Conservation (phyloP, 2,329 filamentous ascomycete genomes). For the Chrysoporthe cubensis region DNA sequence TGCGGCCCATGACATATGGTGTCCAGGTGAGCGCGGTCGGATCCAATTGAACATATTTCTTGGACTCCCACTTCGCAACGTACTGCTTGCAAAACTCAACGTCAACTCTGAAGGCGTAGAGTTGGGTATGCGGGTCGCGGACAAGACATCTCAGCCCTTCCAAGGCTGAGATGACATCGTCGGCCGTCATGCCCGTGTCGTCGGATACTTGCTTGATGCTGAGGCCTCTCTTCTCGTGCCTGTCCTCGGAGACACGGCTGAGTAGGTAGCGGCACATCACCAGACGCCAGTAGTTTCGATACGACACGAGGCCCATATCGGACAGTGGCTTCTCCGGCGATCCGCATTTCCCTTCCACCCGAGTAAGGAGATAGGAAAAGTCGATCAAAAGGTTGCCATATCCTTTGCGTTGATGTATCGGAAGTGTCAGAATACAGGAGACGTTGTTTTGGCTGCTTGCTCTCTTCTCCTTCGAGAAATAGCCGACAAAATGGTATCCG, state of each 20-base stretch:
- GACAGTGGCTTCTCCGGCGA: constrained; percentile 97
- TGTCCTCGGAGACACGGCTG: constrained; percentile 50
- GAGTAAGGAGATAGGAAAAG: constrained; percentile 94
- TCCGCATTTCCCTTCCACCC: constrained; percentile 90
- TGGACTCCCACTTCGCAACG: constrained; percentile 85
- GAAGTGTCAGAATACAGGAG: constrained; percentile 92
- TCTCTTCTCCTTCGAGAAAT: constrained; percentile 98
- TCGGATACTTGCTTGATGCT: constrained; percentile 76
- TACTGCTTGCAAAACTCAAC: constrained; percentile 84
- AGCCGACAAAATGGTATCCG: constrained; percentile 97
- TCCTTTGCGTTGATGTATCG: constrained; percentile 95
- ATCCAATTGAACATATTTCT: constrained; percentile 85
- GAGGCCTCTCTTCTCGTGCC: constrained; percentile 50
- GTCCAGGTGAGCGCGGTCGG: constrained; percentile 87
- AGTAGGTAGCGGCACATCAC: constrained; percentile 85
- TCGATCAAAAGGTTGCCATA: constrained; percentile 97
- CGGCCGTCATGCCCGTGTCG: constrained; percentile 91
- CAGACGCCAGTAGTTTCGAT: constrained; percentile 95
- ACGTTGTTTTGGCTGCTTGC: constrained; percentile 96
- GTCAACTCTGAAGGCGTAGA: constrained; percentile 89
- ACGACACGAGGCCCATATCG: constrained; percentile 96
- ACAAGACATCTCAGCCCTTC: constrained; percentile 90
- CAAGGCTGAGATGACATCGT: constrained; percentile 92
- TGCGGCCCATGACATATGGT: constrained; percentile 93
- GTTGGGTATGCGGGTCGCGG: constrained; percentile 82